These are phyloP conservation scores for Astragalus glycyphyllos DNA, from an alignment of 306 rosid species.

Conservation along the genomic window DNA sequence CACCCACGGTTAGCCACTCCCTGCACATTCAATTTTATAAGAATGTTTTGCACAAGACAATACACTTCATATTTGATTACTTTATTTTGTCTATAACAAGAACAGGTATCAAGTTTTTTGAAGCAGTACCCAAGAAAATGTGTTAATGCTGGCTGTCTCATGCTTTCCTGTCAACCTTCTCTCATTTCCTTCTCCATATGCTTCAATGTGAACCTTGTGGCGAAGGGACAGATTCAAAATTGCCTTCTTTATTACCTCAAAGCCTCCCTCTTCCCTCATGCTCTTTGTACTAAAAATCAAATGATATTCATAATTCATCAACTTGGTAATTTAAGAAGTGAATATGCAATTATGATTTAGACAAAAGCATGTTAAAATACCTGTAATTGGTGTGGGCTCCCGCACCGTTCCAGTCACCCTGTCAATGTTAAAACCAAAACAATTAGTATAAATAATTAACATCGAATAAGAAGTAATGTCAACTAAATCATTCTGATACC, in stretches of 20 bases:
- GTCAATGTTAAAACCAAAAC: slow-evolving; percentile 38
- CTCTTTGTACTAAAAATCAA: slow-evolving; percentile 78
- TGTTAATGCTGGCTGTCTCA: slow-evolving; percentile 85
- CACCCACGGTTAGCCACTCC: slow-evolving; percentile 99
- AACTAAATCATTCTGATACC: slow-evolving; percentile 52
- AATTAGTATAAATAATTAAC: background rate
- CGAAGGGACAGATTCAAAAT: slow-evolving; percentile 95
- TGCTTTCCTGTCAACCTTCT: slow-evolving; percentile 99
- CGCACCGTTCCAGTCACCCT: slow-evolving; percentile 99
- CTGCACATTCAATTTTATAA: slow-evolving; percentile 56
- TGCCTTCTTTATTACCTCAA: slow-evolving; percentile 88
- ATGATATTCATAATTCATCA: slow-evolving; percentile 30
- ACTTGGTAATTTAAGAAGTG: slow-evolving; percentile 16
- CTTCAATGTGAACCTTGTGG: slow-evolving; percentile 81
- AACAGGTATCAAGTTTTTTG: slow-evolving; percentile 22
- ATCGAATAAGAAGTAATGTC: slow-evolving; percentile 17
- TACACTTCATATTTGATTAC: background rate
- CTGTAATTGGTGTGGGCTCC: slow-evolving; percentile 99
- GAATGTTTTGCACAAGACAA: slow-evolving; percentile 25
- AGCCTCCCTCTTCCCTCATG: slow-evolving; percentile 99
- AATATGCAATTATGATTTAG: slow-evolving; percentile 24
- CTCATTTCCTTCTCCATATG: slow-evolving; percentile 99
- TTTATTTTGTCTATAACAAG: slow-evolving; percentile 25
- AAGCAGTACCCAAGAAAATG: slow-evolving; percentile 90
- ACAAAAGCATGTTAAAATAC: slow-evolving; percentile 47